phyloP scores from a whole-genome alignment of 1,284 basidiomycete species.

The Marasmius oreades region DNA sequence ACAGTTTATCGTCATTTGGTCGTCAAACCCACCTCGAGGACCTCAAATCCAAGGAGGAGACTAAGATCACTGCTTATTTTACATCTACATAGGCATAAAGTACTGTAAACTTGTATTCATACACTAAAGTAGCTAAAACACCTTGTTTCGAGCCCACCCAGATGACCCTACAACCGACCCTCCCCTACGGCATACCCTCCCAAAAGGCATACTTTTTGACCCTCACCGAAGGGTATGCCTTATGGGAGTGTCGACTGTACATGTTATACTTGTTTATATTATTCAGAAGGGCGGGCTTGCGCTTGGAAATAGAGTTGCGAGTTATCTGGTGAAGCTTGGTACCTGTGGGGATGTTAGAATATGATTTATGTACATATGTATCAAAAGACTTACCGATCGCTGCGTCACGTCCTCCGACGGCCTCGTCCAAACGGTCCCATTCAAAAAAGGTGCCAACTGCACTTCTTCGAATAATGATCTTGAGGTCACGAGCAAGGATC shows the following conservation, averaged over 20 bases:
- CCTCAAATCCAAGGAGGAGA: background rate
- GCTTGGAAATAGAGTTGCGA: conserved; percentile 28
- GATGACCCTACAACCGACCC: background rate
- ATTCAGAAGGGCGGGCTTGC: conserved; percentile 28
- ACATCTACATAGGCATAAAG: background rate
- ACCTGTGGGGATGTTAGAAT: conserved; percentile 21
- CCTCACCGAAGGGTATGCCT: background rate
- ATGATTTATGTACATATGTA: conserved; percentile 5
- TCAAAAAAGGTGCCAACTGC: conserved; percentile 24
- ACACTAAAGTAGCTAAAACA: background rate
- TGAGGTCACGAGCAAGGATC: conserved; percentile 8
- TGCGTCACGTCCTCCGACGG: background rate
- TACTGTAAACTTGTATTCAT: background rate
- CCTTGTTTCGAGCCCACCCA: background rate
- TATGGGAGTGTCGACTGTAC: background rate
- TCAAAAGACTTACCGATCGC: background rate
- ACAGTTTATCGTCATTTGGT: background rate
- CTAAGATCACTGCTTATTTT: background rate
- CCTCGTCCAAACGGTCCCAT: background rate
- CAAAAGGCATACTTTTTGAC: background rate
- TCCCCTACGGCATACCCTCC: background rate
- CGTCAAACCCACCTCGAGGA: background rate
- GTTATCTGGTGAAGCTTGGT: conserved; percentile 37
- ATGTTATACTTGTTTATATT: conserved; percentile 35
- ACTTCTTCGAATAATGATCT: conserved; percentile 18